A percentile compares a stretch with the other conserved stretches of the same genome.
phyloP scores from a whole-genome alignment of 2,329 filamentous ascomycete species.

The Plenodomus biglobosus region DNA sequence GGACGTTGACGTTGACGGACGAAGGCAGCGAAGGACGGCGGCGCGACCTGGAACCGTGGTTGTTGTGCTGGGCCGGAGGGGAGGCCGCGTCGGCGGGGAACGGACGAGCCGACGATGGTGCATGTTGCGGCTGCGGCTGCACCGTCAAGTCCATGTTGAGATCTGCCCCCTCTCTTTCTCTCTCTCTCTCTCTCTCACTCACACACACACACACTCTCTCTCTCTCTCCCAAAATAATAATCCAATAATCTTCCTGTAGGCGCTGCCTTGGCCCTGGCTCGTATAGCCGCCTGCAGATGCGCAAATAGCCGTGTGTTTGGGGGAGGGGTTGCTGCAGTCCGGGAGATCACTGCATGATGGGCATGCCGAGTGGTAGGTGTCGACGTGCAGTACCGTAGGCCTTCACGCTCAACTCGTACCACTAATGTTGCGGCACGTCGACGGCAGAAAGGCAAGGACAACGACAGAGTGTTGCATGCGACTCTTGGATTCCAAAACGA shows the following conservation, averaged over 20 bases:
- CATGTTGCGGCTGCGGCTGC: too few relatives aligned
- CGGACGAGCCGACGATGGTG: too few relatives aligned
- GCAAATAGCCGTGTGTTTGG: conserved; percentile 6
- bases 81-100: conserved; percentile 20
- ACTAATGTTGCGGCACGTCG: background rate
- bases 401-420: too few relatives aligned
- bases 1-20: conserved; percentile 16
- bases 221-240: too few relatives aligned
- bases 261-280: too few relatives aligned
- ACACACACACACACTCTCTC: too few relatives aligned
- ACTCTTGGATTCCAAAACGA: background rate
- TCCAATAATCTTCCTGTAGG: too few relatives aligned
- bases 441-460: background rate
- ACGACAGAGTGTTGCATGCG: too few relatives aligned
- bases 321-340: conserved; percentile 1
- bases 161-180: conserved; percentile 8
- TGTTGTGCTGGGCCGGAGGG: conserved; percentile 1
- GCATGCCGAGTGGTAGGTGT: conserved; percentile 11
- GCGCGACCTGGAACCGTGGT: conserved; percentile 9
- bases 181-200: too few relatives aligned
- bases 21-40: conserved; percentile 34
- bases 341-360: conserved; percentile 19
- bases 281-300: conserved; percentile 1
- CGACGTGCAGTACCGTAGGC: background rate
- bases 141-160: conserved; percentile 30